These are phyloP conservation scores for Rubroshorea leprosula DNA, from an alignment of 345 rosid species.

Conservation along the genomic window DNA sequence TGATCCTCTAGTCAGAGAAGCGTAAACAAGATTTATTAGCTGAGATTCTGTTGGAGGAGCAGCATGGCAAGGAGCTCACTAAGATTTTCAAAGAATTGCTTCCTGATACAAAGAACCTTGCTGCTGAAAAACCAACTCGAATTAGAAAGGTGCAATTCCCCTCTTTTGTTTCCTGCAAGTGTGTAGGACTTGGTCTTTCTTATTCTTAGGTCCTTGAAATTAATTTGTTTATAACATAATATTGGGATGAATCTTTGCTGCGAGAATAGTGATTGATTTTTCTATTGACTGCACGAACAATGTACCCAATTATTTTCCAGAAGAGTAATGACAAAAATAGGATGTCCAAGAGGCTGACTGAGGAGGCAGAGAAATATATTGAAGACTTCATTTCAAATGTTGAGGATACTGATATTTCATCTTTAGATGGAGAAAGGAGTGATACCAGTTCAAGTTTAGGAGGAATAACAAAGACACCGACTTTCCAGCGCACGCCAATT, in stretches of 20 bases:
- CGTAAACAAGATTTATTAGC: constrained; percentile 61
- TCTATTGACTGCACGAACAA: neutral
- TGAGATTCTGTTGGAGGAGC: constrained; percentile 66
- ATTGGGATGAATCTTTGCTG: neutral
- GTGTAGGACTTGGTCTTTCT: constrained; percentile 6
- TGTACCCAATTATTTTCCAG: constrained; percentile 25
- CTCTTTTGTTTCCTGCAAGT: neutral
- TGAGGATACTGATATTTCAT: constrained; percentile 93
- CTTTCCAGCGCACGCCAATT: constrained; percentile 32
- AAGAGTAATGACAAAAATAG: constrained; percentile 71
- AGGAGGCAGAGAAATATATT: constrained; percentile 82
- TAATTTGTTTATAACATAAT: neutral
- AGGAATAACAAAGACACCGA: constrained; percentile 36
- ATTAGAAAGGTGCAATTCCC: constrained; percentile 46
- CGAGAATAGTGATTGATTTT: constrained; percentile 3
- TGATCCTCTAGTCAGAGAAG: constrained; percentile 64
- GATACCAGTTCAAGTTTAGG: constrained; percentile 81
- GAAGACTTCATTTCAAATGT: constrained; percentile 84
- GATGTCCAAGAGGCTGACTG: constrained; percentile 67
- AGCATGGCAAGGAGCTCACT: constrained; percentile 56
- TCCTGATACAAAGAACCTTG: constrained; percentile 40
- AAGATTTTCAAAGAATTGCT: constrained; percentile 52
- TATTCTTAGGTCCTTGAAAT: constrained; percentile 8
- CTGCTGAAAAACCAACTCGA: constrained; percentile 35
- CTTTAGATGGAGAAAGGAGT: constrained; percentile 87